Percentiles rank a stretch among this genome's conserved stretches.
Conservation (phyloP, 1,284 basidiomycete genomes). For the Rhizoctonia solani region DNA sequence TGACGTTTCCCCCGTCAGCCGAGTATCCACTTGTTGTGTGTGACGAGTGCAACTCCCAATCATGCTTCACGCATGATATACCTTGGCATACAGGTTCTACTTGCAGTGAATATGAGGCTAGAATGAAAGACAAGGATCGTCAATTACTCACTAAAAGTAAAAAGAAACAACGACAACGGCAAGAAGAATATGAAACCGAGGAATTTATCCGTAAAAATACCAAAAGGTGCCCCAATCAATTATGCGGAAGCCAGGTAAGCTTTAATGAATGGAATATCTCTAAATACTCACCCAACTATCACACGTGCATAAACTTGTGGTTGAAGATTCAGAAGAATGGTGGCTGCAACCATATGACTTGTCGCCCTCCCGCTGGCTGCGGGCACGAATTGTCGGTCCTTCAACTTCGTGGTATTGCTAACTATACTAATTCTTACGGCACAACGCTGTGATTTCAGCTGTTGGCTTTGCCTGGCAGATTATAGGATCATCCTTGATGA, state of each 20-base stretch:
- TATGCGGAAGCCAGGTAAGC: neutral
- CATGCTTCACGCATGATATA: constrained; percentile 6
- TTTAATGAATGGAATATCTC: neutral
- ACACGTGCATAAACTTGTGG: neutral
- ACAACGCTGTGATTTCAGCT: neutral
- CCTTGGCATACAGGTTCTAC: constrained; percentile 11
- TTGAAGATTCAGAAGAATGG: constrained; percentile 4
- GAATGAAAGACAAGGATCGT: neutral
- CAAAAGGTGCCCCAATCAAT: neutral
- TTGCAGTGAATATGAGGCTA: constrained; percentile 12
- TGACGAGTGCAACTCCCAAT: neutral
- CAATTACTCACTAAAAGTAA: no score
- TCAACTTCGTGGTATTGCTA: neutral
- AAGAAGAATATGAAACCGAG: neutral
- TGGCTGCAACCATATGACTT: constrained; percentile 27
- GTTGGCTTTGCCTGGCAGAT: constrained; percentile 27
- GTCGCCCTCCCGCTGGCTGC: constrained; percentile 8
- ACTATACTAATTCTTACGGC: neutral
- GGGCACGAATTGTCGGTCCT: constrained; percentile 28
- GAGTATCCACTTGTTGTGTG: neutral
- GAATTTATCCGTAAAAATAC: neutral
- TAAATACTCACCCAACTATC: neutral
- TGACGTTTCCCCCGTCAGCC: neutral
- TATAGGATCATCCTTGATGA: neutral
- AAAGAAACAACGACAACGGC: no score